Evolutionary conservation across 352 stramenopile species (phyloP), one percentile per base, ranked within the genome.

Genomic region (Phytophthora citricola): DNA sequence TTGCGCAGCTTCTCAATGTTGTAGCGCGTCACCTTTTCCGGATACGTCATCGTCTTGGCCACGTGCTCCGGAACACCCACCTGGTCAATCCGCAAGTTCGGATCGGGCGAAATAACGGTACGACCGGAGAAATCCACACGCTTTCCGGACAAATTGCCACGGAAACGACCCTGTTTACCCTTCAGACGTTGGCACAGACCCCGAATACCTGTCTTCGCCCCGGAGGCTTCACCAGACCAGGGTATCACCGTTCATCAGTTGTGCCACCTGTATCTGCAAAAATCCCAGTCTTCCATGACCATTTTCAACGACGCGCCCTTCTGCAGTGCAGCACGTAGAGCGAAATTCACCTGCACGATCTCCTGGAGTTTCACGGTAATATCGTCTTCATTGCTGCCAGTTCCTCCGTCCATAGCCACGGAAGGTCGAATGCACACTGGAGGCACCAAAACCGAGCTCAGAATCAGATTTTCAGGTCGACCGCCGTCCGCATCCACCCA

Each of bases 271-370:
- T 68, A 95, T 93, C 83, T 99, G 98, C 58, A 99, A 82, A 66
- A 98, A 71, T 99, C 97, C 97, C 98, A 99, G 76, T 98, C 92
- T 76, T 99, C 98, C 88, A 99, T 98, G 48, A 99, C 97, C 75
- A 98, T 99, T 50, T 98, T 98, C 46, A 99, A 94, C 57, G 94
- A 97, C 36, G 93, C 95, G 36, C 98, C 98, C 40, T 98, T 97
- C 39, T 89, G 85, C 26, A 99, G 83, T 22, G 95, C 96, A 8
- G 96, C 79, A 52, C 95, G 86, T 3, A 99, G 81, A 12, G 96
- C 96, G 46, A 97, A 93, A 85, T 99, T 99, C 29, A 99, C 93
- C 48, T 99, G 97, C 46, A 99, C 89, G 75, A 99, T 99, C 75
- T 99, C 97, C 76, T 99, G 93, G 1, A 99, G 85, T 76, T 99